Conservation (phyloP, 2,329 filamentous ascomycete genomes). For the Diaporthe sp. region DNA sequence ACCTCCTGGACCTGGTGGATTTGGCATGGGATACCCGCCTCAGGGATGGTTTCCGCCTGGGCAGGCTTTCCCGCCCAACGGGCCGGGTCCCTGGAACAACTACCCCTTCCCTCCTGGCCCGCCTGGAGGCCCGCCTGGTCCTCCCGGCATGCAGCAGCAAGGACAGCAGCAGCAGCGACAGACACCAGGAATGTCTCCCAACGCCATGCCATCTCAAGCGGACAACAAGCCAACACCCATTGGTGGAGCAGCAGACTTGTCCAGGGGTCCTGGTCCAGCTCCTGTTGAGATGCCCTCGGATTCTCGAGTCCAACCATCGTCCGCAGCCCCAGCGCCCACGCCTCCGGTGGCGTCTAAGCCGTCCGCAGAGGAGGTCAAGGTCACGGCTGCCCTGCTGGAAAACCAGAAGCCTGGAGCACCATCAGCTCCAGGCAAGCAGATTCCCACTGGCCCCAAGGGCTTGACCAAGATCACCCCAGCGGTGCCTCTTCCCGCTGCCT, state of each 20-base stretch:
- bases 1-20: conserved; percentile 55
- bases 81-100: conserved; percentile 71
- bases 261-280: conserved; percentile 54
- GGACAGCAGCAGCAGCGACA: conserved; percentile 48
- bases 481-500: conserved; percentile 71
- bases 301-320: conserved; percentile 63
- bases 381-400: conserved; percentile 66
- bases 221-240: conserved; percentile 65
- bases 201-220: conserved; percentile 12
- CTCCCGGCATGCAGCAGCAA: conserved; percentile 44
- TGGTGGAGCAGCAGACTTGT: conserved; percentile 64
- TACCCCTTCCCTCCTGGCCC: conserved; percentile 70
- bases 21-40: conserved; percentile 81
- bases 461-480: conserved; percentile 72
- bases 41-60: conserved; percentile 83
- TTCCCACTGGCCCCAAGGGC: conserved; percentile 64
- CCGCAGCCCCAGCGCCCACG: conserved; percentile 64
- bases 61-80: conserved; percentile 79
- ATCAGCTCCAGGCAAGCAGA: conserved; percentile 49
- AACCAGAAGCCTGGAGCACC: conserved; percentile 49
- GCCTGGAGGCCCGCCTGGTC: conserved; percentile 48
- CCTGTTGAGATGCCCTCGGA: conserved; percentile 62
- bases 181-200: conserved; percentile 42
- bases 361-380: conserved; percentile 65
- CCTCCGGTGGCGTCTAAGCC: conserved; percentile 79